A percentile compares a stretch with the other conserved stretches of the same genome.
Conservation (phyloP, 139 green algal species). For the Coelastrella sp. region DNA sequence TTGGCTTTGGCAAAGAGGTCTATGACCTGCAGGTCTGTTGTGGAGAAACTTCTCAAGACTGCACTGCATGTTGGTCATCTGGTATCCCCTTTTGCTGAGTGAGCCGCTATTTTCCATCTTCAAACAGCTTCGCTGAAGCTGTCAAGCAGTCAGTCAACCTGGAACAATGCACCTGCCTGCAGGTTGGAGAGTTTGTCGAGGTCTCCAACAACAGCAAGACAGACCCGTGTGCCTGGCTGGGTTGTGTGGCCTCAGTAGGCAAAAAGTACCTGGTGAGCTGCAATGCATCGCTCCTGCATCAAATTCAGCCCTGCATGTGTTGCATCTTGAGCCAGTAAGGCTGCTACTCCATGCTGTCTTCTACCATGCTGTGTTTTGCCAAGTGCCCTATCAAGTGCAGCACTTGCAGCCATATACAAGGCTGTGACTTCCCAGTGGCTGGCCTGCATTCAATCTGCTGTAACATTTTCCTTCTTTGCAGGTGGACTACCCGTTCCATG, state of each 20-base stretch:
- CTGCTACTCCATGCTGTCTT: no score
- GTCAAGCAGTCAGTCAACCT: background rate
- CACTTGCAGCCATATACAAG: background rate
- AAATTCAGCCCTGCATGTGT: no score
- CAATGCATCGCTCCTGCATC: no score
- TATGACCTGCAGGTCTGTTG: background rate
- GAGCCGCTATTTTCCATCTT: background rate
- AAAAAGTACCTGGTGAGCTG: constrained; percentile 18
- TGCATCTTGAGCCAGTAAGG: no score
- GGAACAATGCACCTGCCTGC: background rate
- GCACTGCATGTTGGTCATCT: background rate
- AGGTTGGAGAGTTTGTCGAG: constrained; percentile 72
- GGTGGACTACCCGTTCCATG: constrained; percentile 73
- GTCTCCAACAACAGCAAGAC: constrained; percentile 72
- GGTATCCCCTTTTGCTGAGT: no score
- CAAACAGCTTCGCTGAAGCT: background rate
- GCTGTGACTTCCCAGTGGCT: background rate
- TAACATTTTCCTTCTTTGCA: background rate
- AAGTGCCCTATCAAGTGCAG: no score
- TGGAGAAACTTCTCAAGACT: background rate
- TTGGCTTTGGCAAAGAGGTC: constrained; percentile 68
- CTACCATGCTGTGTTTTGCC: no score
- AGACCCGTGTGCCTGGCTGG: constrained; percentile 71
- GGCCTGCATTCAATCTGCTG: background rate
- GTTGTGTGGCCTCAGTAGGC: constrained; percentile 46